Evolutionary conservation across 805 yeast genomes (phyloP), one percentile per base, ranked within the genome.

Genomic region (Metschnikowia baotianmanensis): DNA sequence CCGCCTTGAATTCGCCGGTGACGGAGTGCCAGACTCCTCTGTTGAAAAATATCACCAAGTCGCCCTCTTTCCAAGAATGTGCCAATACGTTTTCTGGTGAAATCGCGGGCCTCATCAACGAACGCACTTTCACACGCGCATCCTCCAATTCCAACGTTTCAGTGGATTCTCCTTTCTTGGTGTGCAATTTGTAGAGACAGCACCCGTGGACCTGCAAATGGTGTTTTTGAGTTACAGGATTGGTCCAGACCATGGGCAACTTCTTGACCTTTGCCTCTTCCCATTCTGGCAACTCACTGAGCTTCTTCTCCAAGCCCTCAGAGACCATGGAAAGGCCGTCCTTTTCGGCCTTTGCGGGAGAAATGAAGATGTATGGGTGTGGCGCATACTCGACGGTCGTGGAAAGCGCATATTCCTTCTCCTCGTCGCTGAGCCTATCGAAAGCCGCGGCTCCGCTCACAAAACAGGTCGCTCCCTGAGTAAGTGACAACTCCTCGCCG

Each of bases 1-100:
- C 61, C 4, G 71, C 74, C 52, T 69, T 68, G 64, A 88, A 83
- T 63, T 87, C 95, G 38, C 96, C 95, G 12, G 96, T 87, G 23
- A 88, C 96, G 1, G 91, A 80, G 59, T 88, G 96, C 84, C 91
- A 85, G 9, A 88, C 90, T 31, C 96, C 96, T 59, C 91, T 75
- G 71, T 88, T 88, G 65, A 73, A 87, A 71, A 88, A 88, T 41
- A 88, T 81, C 25, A 86, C 93, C 56, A 88, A 73, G 55, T 88
- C 96, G 41, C 96, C 96, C 50, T 80, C 74, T 15, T 67, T 65
- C 96, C 96, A 88, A 34, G 78, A 77, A 61, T 88, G 96, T 3
- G 89, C 84, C 62, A 85, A 86, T 9, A 88, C 80, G 34, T 81
- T 59, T 41, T 78, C 59, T 15, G 96, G 91, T 3, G 82, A 62